These are phyloP conservation scores for Sporopachydermia quercuum DNA, from an alignment of 805 yeast genomes.

Conservation along the genomic window DNA sequence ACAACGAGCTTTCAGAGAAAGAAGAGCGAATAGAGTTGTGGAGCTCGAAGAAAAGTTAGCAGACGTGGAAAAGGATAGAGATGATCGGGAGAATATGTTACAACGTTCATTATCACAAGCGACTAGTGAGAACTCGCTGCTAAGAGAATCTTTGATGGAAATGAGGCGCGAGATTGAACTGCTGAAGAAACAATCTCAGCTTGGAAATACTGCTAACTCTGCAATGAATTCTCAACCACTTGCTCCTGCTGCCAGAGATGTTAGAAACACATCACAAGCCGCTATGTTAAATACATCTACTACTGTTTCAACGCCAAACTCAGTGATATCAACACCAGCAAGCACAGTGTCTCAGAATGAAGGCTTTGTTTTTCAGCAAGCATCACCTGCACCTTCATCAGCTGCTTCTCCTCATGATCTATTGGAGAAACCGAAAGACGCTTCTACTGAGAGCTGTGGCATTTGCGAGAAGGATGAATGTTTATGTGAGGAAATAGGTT, in stretches of 20 bases:
- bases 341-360: slow-evolving; percentile 2
- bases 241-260: not conserved
- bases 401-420: slow-evolving; percentile 26
- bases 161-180: slow-evolving; percentile 11
- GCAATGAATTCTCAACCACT: not conserved
- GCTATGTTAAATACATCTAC: not conserved
- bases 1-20: slow-evolving; percentile 78
- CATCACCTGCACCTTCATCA: slow-evolving; percentile 39
- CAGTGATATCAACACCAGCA: slow-evolving; percentile 3
- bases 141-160: slow-evolving; percentile 18
- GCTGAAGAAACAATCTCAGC: slow-evolving; percentile 1
- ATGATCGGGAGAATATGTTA: slow-evolving; percentile 25
- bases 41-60: slow-evolving; percentile 59
- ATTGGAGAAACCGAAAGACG: slow-evolving; percentile 1
- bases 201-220: slow-evolving; percentile 7
- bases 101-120: slow-evolving; percentile 11
- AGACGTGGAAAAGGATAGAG: slow-evolving; percentile 54
- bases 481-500: slow-evolving; percentile 35
- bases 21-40: slow-evolving; percentile 69
- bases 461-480: slow-evolving; percentile 59
- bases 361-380: slow-evolving; percentile 7
- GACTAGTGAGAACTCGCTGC: slow-evolving; percentile 21
- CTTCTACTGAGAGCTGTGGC: slow-evolving; percentile 27
- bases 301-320: slow-evolving; percentile 5
- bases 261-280: too few relatives aligned